phyloP scores from a whole-genome alignment of 306 rosid species.

The Vigna unguiculata region DNA sequence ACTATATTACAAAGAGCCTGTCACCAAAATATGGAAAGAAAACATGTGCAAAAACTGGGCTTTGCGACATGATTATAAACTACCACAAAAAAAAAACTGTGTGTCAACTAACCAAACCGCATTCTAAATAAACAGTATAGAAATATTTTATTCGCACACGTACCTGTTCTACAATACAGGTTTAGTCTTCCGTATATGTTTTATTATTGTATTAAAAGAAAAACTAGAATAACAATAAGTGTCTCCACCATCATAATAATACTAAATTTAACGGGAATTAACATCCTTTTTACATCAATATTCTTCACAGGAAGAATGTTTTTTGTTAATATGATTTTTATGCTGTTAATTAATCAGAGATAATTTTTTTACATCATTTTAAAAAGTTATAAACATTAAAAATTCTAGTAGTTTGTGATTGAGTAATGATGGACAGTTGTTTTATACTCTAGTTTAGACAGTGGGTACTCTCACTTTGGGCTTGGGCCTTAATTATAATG shows the following conservation, averaged over 20 bases:
- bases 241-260: conserved; percentile 3
- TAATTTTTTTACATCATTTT: too few relatives aligned
- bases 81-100: neutral
- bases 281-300: too few relatives aligned
- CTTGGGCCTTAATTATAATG: too few relatives aligned
- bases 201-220: conserved; percentile 23
- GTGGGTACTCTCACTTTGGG: too few relatives aligned
- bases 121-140: neutral
- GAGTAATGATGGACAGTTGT: neutral
- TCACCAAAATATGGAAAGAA: neutral
- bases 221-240: neutral
- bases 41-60: neutral
- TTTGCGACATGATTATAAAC: neutral
- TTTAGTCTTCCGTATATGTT: neutral
- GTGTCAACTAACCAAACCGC: too few relatives aligned
- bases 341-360: too few relatives aligned
- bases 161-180: neutral
- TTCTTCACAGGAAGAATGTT: too few relatives aligned
- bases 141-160: neutral
- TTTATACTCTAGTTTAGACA: conserved; percentile 8
- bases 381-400: too few relatives aligned
- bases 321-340: too few relatives aligned
- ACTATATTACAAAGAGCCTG: neutral
- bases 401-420: too few relatives aligned
- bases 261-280: too few relatives aligned